Evolutionary conservation across 306 rosid genomes (phyloP).

Genomic region (Acacia melanoxylon): DNA sequence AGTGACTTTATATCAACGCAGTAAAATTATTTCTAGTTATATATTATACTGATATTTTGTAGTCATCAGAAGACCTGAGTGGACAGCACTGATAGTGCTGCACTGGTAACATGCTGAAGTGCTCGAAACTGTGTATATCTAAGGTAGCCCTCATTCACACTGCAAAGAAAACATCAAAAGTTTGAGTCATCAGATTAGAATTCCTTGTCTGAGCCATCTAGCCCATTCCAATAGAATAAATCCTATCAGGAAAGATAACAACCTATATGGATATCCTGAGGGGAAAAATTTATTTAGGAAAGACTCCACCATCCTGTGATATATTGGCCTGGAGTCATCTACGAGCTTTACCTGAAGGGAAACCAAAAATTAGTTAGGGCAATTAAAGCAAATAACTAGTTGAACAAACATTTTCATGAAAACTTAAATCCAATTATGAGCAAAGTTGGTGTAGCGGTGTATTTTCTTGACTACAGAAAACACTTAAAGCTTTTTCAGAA

Average conservation of each 20-base stretch:
- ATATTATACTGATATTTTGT: conserved; percentile 2
- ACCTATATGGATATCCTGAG: conserved; percentile 94
- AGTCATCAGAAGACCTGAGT: conserved; percentile 72
- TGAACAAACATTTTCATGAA: not conserved
- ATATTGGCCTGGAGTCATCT: conserved; percentile 68
- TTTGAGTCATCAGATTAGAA: not conserved
- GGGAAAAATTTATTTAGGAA: conserved; percentile 82
- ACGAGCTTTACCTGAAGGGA: conserved; percentile 51
- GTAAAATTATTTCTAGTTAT: not conserved
- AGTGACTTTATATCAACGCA: not conserved
- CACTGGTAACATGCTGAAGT: conserved; percentile 81
- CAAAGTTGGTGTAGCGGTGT: not conserved
- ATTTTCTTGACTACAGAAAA: not conserved
- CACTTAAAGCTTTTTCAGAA: not conserved
- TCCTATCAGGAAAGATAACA: not conserved
- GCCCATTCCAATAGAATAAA: not conserved
- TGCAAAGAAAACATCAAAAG: conserved; percentile 31
- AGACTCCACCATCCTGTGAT: conserved; percentile 58
- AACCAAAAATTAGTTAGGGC: not conserved
- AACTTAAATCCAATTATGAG: not conserved
- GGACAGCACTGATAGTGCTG: conserved; percentile 82
- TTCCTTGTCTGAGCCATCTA: not conserved
- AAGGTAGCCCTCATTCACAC: conserved; percentile 93
- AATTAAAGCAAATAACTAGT: conserved; percentile 3
- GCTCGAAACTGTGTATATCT: conserved; percentile 95